Evolutionary conservation across 129 eudicot species (phyloP), one percentile per base, ranked within the genome.

Genomic region (Heracleum sosnowskyi): DNA sequence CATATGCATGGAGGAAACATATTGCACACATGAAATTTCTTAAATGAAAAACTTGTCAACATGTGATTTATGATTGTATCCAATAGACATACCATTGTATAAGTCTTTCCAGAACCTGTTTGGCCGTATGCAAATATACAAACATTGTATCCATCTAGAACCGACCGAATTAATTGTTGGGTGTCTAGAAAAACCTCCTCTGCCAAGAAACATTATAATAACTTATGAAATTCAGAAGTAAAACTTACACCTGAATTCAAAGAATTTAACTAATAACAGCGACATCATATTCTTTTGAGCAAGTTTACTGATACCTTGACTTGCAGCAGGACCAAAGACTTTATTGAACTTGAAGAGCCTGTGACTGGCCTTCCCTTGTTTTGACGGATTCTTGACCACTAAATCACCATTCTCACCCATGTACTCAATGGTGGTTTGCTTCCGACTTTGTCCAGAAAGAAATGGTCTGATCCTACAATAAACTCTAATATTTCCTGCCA

Each of bases 71-170:
- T 45, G 45, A 41, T 42, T 13, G 34, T 28, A 46, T 37, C 15
- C 29, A 69, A 78, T 80, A 44, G 0, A 35, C 79, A 45, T 82
- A 93, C 98, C 98, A 93, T 93, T 8, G 98, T 93, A 80, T 93
- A 93, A 39, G 98, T 93, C 85, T 93, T 93, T 26, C 98, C 98
- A 0, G 98, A 93, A 57, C 98, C 98, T 36, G 98, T 93, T 83
- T 93, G 98, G 42, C 98, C 98, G 42, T 93, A 93, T 75, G 98
- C 98, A 75, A 93, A 93, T 80, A 93, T 93, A 85, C 98, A 93
- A 34, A 90, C 96, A 24, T 89, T 93, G 62, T 84, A 90, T 15
- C 98, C 98, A 89, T 93, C 98, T 35, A 93, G 84, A 70, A 90
- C 98, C 1, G 98, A 90, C 62, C 92, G 88, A 79, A 93, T 90